Evolutionary conservation across 2,329 filamentous ascomycete genomes (phyloP), one percentile per base, ranked within the genome.

Genomic region (Delphinella strobiligena): DNA sequence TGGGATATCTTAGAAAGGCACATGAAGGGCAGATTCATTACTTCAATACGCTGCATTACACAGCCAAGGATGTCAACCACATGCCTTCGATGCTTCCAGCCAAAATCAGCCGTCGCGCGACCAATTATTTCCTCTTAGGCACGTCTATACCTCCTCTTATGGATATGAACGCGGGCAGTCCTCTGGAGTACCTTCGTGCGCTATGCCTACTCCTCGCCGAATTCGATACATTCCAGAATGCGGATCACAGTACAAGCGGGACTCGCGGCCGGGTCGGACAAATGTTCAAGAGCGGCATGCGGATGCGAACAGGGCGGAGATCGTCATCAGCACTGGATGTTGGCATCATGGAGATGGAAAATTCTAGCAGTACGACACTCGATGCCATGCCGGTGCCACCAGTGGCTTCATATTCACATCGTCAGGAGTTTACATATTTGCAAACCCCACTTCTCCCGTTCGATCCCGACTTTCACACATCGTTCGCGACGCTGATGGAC

Each of bases 1-100:
- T 98, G 31, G 85, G 93, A 52, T 98, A 98, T 57, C 61, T 98
- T 47, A 77, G 88, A 46, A 94, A 93, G 65, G 82, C 86, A 19
- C 88, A 98, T 56, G 87, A 95, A 63, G 88, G 89, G 45, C 80
- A 86, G 43, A 79, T 94, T 31, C 96, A 93, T 67, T 96, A 91
- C 88, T 95, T 96, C 69, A 95, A 95, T 63, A 95, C 91, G 0
- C 76, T 94, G 45, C 82, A 93, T 54, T 94, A 94, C 62, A 84
- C 87, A 48, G 82, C 85, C 53, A 61, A 75, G 19, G 86, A 94
- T 59, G 71, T 96, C 24, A 67, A 74, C 37, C 79, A 80, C 54
- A 80, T 95, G 67, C 80, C 89, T 34, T 93, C 86, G 56, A 89
- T 93, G 56, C 83, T 93, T 43, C 67, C 77, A 3, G 78, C 82